A percentile compares a stretch with the other conserved stretches of the same genome.
Evolutionary conservation across 2,329 filamentous ascomycete genomes (phyloP).

Genomic region (Nothophaeocryptopus gaeumannii): DNA sequence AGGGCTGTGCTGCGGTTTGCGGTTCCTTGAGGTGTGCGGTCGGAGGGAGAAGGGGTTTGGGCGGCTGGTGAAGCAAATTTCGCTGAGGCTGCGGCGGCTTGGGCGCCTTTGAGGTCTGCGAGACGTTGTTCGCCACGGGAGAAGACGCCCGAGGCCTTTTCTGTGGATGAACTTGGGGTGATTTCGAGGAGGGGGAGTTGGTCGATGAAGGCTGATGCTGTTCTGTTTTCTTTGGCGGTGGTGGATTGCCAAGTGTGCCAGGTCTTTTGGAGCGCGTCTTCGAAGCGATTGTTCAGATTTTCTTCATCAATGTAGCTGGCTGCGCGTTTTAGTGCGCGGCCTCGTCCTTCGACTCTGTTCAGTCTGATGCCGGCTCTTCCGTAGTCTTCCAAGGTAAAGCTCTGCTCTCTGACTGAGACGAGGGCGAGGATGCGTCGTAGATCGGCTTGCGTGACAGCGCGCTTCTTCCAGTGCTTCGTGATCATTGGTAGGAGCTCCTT

Average conservation of each 20-base stretch:
- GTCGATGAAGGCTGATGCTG: slow-evolving; percentile 52
- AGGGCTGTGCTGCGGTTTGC: slow-evolving; percentile 43
- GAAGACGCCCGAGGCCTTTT: slow-evolving; percentile 56
- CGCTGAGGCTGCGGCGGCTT: slow-evolving; percentile 27
- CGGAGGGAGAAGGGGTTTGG: slow-evolving; percentile 1
- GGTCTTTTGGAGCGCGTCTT: slow-evolving; percentile 44
- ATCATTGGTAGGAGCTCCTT: slow-evolving; percentile 40
- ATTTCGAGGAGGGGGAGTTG: slow-evolving; percentile 57
- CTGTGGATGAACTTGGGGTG: slow-evolving; percentile 49
- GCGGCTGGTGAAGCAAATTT: slow-evolving; percentile 1
- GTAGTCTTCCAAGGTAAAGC: slow-evolving; percentile 29
- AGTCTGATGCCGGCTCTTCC: slow-evolving; percentile 32
- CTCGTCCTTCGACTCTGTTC: slow-evolving; percentile 16
- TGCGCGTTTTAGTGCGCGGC: slow-evolving; percentile 20
- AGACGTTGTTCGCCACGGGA: slow-evolving; percentile 67
- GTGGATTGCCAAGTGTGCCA: slow-evolving; percentile 43
- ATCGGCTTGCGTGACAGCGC: slow-evolving; percentile 46
- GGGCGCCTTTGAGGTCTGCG: slow-evolving; percentile 61
- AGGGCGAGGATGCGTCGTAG: slow-evolving; percentile 47
- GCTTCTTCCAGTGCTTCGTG: slow-evolving; percentile 46
- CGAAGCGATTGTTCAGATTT: slow-evolving; percentile 51
- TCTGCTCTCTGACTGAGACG: slow-evolving; percentile 24
- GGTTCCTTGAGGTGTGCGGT: slow-evolving; percentile 39
- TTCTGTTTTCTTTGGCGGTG: slow-evolving; percentile 38
- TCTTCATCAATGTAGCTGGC: slow-evolving; percentile 32